Conservation (phyloP, 2,329 filamentous ascomycete species). For the Penicillium sp. region DNA sequence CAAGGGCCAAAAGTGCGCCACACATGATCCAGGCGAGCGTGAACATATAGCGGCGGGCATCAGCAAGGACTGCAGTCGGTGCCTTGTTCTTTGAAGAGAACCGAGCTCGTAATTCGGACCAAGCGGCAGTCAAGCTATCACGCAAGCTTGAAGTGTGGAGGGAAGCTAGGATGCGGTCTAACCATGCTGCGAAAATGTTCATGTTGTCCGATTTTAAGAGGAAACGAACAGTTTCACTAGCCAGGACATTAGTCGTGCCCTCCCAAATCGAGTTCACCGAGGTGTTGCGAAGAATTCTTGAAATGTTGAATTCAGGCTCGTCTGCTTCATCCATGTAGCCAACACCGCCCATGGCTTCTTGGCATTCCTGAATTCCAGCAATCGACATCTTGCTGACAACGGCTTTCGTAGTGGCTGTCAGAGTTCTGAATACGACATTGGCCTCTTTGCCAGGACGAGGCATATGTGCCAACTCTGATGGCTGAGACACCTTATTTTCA, state of each 20-base stretch:
- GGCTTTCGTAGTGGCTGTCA: conserved; percentile 36
- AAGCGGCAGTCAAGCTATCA: conserved; percentile 11
- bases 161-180: conserved; percentile 37
- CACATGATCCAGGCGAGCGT: conserved; percentile 38
- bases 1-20: conserved; percentile 36
- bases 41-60: conserved; percentile 36
- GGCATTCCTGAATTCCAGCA: conserved; percentile 36
- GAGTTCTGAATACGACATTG: conserved; percentile 25
- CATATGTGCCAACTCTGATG: conserved; percentile 50
- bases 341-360: conserved; percentile 40
- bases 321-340: conserved; percentile 41
- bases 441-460: conserved; percentile 24
- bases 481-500: conserved; percentile 48
- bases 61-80: conserved; percentile 24
- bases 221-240: conserved; percentile 49
- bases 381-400: conserved; percentile 35
- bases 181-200: conserved; percentile 38
- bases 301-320: conserved; percentile 64
- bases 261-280: conserved; percentile 62
- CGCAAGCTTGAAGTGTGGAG: conserved; percentile 10
- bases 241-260: conserved; percentile 70
- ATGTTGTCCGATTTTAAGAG: conserved; percentile 26
- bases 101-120: conserved; percentile 17
- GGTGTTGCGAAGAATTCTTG: conserved; percentile 64
- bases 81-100: conserved; percentile 12